Conservation (phyloP, 208 protist genomes). For the Leptomonas seymouri region DNA sequence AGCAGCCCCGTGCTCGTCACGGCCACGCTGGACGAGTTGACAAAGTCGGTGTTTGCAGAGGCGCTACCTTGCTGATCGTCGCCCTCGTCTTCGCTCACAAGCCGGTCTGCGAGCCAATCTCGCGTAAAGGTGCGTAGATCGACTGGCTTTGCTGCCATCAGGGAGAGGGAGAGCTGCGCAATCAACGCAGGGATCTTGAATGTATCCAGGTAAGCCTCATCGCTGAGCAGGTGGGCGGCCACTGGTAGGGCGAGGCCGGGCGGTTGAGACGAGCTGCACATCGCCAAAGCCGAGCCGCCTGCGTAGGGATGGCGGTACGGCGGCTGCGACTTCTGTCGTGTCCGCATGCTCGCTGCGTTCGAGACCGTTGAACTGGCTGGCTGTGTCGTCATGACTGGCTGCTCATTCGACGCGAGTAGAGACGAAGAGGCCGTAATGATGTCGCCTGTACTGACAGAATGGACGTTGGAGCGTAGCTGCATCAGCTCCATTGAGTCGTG, state of each 20-base stretch:
- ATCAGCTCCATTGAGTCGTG: slow-evolving; percentile 1
- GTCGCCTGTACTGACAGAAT: slow-evolving; percentile 14
- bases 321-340: background rate
- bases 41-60: background rate
- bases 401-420: slow-evolving; percentile 2
- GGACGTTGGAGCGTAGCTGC: background rate
- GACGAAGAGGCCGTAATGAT: slow-evolving; percentile 2
- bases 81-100: slow-evolving; percentile 24
- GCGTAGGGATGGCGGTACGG: background rate
- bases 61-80: background rate
- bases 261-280: background rate
- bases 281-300: slow-evolving; percentile 1
- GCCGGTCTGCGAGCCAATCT: slow-evolving; percentile 54
- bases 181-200: slow-evolving; percentile 56
- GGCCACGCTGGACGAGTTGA: background rate
- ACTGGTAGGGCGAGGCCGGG: background rate
- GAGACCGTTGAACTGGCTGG: background rate
- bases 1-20: background rate
- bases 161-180: slow-evolving; percentile 46
- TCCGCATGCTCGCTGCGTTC: background rate
- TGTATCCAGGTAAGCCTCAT: slow-evolving; percentile 63
- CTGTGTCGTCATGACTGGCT: background rate
- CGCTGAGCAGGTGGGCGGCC: slow-evolving; percentile 30
- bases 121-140: slow-evolving; percentile 67
- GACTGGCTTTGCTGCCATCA: slow-evolving; percentile 59